Conservation (phyloP, 352 stramenopile genomes). For the Phytophthora chlamydospora region DNA sequence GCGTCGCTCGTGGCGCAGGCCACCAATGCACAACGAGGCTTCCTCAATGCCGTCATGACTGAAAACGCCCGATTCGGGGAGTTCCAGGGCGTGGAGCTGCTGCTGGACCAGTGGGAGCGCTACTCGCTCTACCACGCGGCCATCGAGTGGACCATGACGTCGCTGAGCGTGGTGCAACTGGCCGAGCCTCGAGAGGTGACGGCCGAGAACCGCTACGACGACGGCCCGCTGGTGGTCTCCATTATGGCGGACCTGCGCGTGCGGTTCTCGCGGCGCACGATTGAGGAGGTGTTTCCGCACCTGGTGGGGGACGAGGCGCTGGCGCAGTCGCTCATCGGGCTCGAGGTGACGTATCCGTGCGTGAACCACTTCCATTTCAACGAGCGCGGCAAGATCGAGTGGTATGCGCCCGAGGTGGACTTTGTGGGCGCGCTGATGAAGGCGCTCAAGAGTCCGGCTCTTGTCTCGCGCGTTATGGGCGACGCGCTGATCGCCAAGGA, state of each 20-base stretch:
- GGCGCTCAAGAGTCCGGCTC: slow-evolving; percentile 33
- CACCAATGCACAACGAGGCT: slow-evolving; percentile 35
- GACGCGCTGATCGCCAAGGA: slow-evolving; percentile 48
- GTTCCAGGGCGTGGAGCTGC: slow-evolving; percentile 40
- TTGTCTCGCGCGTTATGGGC: slow-evolving; percentile 40
- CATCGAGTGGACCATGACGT: slow-evolving; percentile 54
- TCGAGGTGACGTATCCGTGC: slow-evolving; percentile 52
- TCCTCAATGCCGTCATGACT: slow-evolving; percentile 47
- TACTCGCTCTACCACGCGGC: slow-evolving; percentile 56
- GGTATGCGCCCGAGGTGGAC: slow-evolving; percentile 49
- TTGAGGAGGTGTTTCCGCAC: slow-evolving; percentile 59
- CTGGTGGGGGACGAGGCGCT: slow-evolving; percentile 40
- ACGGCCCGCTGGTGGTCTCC: slow-evolving; percentile 29
- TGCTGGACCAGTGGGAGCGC: slow-evolving; percentile 60
- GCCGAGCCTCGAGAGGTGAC: slow-evolving; percentile 13
- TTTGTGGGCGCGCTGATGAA: slow-evolving; percentile 40
- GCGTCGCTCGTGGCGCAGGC: slow-evolving; percentile 24
- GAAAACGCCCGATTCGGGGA: slow-evolving; percentile 52
- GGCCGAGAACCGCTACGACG: slow-evolving; percentile 35
- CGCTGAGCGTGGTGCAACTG: slow-evolving; percentile 41
- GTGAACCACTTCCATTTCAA: slow-evolving; percentile 57
- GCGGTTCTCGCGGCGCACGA: slow-evolving; percentile 53
- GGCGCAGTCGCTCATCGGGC: slow-evolving; percentile 45
- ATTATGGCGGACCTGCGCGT: slow-evolving; percentile 42
- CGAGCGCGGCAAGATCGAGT: slow-evolving; percentile 43